These are phyloP conservation scores for Polychaeton citri DNA, from an alignment of 2,329 filamentous ascomycete genomes.

Conservation along the genomic window DNA sequence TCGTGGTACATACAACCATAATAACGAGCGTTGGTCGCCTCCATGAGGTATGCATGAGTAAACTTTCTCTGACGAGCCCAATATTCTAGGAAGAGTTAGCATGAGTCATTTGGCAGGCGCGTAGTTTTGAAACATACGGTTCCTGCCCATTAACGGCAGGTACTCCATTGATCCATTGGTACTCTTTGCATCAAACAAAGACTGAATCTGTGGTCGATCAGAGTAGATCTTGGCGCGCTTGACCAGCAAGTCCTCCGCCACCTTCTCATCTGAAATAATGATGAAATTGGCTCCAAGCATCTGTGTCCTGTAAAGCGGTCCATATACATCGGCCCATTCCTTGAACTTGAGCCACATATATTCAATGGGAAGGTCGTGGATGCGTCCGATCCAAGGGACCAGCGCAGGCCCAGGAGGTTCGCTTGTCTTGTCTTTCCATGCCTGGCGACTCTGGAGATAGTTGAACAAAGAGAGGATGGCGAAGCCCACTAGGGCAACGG, in stretches of 20 bases:
- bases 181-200: constrained; percentile 42
- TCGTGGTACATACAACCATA: constrained; percentile 40
- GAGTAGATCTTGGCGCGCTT: constrained; percentile 40
- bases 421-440: constrained; percentile 21
- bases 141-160: constrained; percentile 43
- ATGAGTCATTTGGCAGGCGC: too few species aligned
- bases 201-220: constrained; percentile 37
- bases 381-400: constrained; percentile 22
- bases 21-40: constrained; percentile 31
- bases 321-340: constrained; percentile 23
- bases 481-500: constrained; percentile 24
- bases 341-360: constrained; percentile 43
- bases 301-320: constrained; percentile 21
- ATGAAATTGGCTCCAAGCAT: constrained; percentile 31
- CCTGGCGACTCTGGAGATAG: constrained; percentile 16
- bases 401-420: constrained; percentile 28
- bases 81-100: constrained; percentile 29
- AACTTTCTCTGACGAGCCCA: constrained; percentile 43
- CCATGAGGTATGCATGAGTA: constrained; percentile 38
- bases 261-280: constrained; percentile 37
- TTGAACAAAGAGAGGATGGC: constrained; percentile 20
- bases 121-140: constrained; percentile 33
- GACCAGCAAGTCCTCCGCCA: constrained; percentile 40
- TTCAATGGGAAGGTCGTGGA: constrained; percentile 36
- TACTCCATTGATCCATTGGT: constrained; percentile 43